Percentiles rank a stretch among this genome's conserved stretches.
These are phyloP conservation scores for Epichloe sibirici DNA, from an alignment of 2,329 filamentous ascomycete genomes.

Conservation along the genomic window DNA sequence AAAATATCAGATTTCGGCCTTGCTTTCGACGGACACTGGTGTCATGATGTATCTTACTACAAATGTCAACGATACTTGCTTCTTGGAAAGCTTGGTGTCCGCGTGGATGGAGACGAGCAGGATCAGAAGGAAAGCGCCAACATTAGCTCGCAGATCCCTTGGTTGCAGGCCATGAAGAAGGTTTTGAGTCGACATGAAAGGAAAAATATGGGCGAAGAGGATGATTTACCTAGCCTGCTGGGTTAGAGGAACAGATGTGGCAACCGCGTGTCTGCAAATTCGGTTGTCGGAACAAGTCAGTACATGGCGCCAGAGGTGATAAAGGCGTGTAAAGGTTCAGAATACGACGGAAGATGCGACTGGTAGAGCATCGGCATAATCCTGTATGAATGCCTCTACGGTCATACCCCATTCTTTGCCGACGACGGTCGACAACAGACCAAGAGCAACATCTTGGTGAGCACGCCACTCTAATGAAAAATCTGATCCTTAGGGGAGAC, in stretches of 20 bases:
- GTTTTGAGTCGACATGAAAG: slow-evolving; percentile 21
- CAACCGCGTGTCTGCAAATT: slow-evolving; percentile 63
- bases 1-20: slow-evolving; percentile 96
- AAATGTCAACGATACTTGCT: slow-evolving; percentile 71
- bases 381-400: slow-evolving; percentile 87
- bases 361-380: slow-evolving; percentile 97
- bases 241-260: slow-evolving; percentile 58
- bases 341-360: slow-evolving; percentile 87
- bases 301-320: slow-evolving; percentile 98
- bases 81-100: slow-evolving; percentile 62
- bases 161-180: slow-evolving; percentile 18
- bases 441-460: slow-evolving; percentile 71
- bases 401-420: slow-evolving; percentile 77
- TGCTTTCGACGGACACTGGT: slow-evolving; percentile 91
- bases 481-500: too few relatives aligned
- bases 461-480: slow-evolving; percentile 12
- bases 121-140: slow-evolving; percentile 46
- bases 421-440: slow-evolving; percentile 69
- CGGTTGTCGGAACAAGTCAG: slow-evolving; percentile 88
- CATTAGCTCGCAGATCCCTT: slow-evolving; percentile 21
- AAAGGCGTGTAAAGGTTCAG: slow-evolving; percentile 26
- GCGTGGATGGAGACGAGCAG: slow-evolving; percentile 59
- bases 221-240: slow-evolving; percentile 34
- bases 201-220: slow-evolving; percentile 15
- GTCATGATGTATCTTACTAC: slow-evolving; percentile 79